Evolutionary conservation across 441 rosid genomes (phyloP).

Genomic region (Aquilaria agallochum): DNA sequence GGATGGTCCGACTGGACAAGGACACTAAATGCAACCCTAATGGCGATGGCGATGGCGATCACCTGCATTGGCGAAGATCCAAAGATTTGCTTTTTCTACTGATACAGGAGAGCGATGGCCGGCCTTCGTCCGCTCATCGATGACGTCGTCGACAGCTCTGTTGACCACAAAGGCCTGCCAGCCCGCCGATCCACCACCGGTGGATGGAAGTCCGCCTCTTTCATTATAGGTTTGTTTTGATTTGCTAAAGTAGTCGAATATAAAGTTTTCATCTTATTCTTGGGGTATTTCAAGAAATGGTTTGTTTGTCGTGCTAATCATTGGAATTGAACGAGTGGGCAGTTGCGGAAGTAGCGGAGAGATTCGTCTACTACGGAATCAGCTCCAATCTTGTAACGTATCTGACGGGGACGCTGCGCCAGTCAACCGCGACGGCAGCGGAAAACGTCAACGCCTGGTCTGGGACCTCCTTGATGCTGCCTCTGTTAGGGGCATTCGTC

Average conservation of each 20-base stretch:
- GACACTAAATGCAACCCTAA: too few relatives aligned
- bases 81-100: too few relatives aligned
- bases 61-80: too few relatives aligned
- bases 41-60: too few relatives aligned
- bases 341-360: conserved; percentile 36
- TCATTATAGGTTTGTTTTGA: conserved; percentile 24
- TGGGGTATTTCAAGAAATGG: too few relatives aligned
- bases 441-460: conserved; percentile 52
- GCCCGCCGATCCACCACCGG: conserved; percentile 7
- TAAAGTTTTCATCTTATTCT: too few relatives aligned
- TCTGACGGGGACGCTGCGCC: conserved; percentile 55
- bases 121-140: not conserved
- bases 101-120: too few relatives aligned
- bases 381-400: conserved; percentile 45
- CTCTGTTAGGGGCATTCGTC: conserved; percentile 47
- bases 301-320: too few relatives aligned
- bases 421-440: conserved; percentile 60
- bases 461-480: conserved; percentile 37
- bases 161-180: conserved; percentile 3
- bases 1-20: too few relatives aligned
- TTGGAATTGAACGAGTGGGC: not conserved
- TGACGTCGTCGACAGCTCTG: not conserved
- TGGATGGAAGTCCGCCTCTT: conserved; percentile 30
- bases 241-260: too few relatives aligned
- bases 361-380: conserved; percentile 38